phyloP scores from a whole-genome alignment of 2,329 filamentous ascomycete genomes.

The Didymella pomorum region DNA sequence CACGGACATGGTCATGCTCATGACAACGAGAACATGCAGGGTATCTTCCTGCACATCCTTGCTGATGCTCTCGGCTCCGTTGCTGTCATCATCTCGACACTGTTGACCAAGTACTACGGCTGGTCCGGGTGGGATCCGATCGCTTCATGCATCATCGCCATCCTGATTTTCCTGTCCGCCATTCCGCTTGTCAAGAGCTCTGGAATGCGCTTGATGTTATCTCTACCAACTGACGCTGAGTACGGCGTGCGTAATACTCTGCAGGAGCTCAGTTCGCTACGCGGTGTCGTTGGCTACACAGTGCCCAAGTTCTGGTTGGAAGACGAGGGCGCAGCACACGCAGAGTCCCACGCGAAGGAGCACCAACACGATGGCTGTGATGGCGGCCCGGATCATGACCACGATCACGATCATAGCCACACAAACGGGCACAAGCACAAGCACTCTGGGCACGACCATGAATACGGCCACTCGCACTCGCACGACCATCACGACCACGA shows the following conservation, averaged over 20 bases:
- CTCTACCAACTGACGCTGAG: slow-evolving; percentile 83
- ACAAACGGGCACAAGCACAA: slow-evolving; percentile 47
- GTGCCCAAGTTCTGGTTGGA: slow-evolving; percentile 94
- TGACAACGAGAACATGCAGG: slow-evolving; percentile 97
- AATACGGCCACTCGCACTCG: slow-evolving; percentile 30
- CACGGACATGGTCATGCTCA: slow-evolving; percentile 62
- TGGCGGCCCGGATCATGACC: slow-evolving; percentile 34
- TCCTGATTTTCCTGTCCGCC: slow-evolving; percentile 91
- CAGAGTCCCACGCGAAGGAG: slow-evolving; percentile 54
- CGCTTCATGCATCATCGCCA: slow-evolving; percentile 90
- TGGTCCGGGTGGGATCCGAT: slow-evolving; percentile 96
- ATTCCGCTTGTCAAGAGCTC: slow-evolving; percentile 86
- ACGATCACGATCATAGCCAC: slow-evolving; percentile 45
- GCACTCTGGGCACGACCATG: slow-evolving; percentile 43
- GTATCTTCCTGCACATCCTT: slow-evolving; percentile 94
- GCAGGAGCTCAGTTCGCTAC: slow-evolving; percentile 79
- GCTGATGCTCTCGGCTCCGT: slow-evolving; percentile 94
- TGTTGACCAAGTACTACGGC: slow-evolving; percentile 83
- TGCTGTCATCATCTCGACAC: slow-evolving; percentile 90
- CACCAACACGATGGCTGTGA: slow-evolving; percentile 41
- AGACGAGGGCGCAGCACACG: slow-evolving; percentile 62
- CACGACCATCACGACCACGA: slow-evolving; percentile 45
- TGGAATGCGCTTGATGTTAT: slow-evolving; percentile 82
- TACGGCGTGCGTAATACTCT: slow-evolving; percentile 88
- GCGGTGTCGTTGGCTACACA: slow-evolving; percentile 85